These are phyloP conservation scores for Sugiyamaella marilandica DNA, from an alignment of 805 yeast genomes.

Conservation along the genomic window DNA sequence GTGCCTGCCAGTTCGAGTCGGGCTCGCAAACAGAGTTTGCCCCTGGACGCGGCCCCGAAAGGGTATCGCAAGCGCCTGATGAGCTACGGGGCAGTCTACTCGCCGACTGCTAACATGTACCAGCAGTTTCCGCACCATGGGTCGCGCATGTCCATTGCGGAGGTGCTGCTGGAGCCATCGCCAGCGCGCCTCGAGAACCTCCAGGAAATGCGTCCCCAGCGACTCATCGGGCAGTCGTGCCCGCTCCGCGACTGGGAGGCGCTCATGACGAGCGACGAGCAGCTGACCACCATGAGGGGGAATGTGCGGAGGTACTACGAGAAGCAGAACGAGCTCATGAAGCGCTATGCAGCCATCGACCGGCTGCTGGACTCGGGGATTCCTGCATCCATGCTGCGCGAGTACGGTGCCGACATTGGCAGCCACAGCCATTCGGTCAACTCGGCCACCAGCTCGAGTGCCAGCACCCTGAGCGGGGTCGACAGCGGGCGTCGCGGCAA, in stretches of 20 bases:
- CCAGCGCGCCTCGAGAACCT: conserved; percentile 28
- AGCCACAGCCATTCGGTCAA: neutral
- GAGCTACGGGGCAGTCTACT: neutral
- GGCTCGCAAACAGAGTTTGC: neutral
- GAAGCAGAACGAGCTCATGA: conserved; percentile 56
- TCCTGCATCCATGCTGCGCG: conserved; percentile 57
- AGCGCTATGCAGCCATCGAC: conserved; percentile 56
- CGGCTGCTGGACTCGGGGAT: conserved; percentile 65
- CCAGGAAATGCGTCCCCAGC: conserved; percentile 43
- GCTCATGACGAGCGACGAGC: conserved; percentile 23
- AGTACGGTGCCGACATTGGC: conserved; percentile 44
- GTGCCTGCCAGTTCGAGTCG: neutral
- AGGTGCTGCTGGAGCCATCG: conserved; percentile 3
- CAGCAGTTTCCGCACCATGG: conserved; percentile 8
- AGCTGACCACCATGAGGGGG: conserved; percentile 25
- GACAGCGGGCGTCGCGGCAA: conserved; percentile 32
- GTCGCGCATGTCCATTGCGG: conserved; percentile 2
- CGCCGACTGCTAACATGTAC: neutral
- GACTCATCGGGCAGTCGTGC: conserved; percentile 42
- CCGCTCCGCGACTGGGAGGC: conserved; percentile 42
- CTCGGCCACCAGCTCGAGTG: neutral
- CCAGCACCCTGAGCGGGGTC: neutral
- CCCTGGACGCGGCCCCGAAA: neutral
- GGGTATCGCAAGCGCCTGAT: neutral
- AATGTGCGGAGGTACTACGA: conserved; percentile 44